A percentile compares a stretch with the other conserved stretches of the same genome.
phyloP scores from a whole-genome alignment of 2,329 filamentous ascomycete genomes.

The Monosporascus sp. region DNA sequence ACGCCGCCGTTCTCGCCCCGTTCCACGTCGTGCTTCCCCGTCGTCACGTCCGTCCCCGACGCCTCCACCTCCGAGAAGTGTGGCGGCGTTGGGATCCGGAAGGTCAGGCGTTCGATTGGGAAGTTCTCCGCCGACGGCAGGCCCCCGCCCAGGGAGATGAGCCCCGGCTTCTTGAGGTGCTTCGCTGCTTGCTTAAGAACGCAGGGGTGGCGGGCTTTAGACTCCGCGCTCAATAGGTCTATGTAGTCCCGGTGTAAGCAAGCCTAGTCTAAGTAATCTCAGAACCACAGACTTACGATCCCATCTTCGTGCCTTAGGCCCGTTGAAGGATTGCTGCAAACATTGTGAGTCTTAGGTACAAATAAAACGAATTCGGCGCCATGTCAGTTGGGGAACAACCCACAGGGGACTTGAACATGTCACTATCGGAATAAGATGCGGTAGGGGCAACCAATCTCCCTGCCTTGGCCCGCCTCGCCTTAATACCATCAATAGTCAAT shows the following conservation, averaged over 20 bases:
- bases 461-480: constrained; percentile 63
- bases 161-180: constrained; percentile 71
- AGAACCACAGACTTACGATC: constrained; percentile 59
- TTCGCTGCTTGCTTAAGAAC: constrained; percentile 80
- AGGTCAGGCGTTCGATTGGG: constrained; percentile 72
- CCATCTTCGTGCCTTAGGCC: constrained; percentile 77
- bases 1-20: constrained; percentile 24
- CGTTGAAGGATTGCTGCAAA: constrained; percentile 42
- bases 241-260: constrained; percentile 10
- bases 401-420: constrained; percentile 76
- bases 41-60: constrained; percentile 47
- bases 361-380: constrained; percentile 23
- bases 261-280: not conserved
- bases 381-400: constrained; percentile 22
- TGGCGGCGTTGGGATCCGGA: constrained; percentile 67
- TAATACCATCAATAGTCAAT: constrained; percentile 61
- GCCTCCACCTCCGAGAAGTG: constrained; percentile 63
- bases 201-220: constrained; percentile 54
- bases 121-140: constrained; percentile 88
- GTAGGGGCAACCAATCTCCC: constrained; percentile 69
- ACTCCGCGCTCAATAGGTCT: constrained; percentile 60
- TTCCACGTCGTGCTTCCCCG: constrained; percentile 77
- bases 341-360: constrained; percentile 5
- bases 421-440: constrained; percentile 71
- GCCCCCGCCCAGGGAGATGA: constrained; percentile 91